Percentiles rank a stretch among this genome's conserved stretches.
Evolutionary conservation across 441 rosid genomes (phyloP).

Genomic region (Pelargonium cotyledonis): DNA sequence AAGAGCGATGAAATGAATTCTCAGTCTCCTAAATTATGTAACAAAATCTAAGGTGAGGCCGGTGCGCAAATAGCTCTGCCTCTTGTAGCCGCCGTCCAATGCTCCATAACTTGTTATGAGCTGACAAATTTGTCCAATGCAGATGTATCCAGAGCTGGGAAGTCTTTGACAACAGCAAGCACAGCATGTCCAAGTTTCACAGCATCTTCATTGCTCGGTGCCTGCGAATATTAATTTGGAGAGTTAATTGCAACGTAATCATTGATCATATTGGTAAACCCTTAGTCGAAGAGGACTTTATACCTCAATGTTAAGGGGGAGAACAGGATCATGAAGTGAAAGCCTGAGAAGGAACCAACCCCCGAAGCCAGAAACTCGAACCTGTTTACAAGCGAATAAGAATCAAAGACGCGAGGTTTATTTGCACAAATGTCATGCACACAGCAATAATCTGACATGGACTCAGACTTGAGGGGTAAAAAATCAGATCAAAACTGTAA

Average conservation of each 20-base stretch:
- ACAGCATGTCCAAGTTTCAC: conserved; percentile 67
- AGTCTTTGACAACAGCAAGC: conserved; percentile 58
- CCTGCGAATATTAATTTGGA: conserved; percentile 30
- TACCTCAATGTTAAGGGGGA: conserved; percentile 98
- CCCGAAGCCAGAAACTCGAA: conserved; percentile 81
- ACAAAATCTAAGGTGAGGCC: neutral
- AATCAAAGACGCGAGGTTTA: neutral
- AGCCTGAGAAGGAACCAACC: conserved; percentile 99
- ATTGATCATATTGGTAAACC: neutral
- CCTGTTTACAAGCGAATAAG: conserved; percentile 30
- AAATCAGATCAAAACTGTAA: too few species aligned
- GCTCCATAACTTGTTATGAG: conserved; percentile 20
- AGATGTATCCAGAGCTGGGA: conserved; percentile 71
- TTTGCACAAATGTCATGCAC: neutral
- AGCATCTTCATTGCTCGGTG: conserved; percentile 67
- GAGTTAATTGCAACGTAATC: conserved; percentile 2
- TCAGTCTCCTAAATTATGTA: neutral
- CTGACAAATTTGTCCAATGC: conserved; percentile 62
- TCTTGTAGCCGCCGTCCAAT: neutral
- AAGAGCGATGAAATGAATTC: neutral
- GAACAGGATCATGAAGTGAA: conserved; percentile 96
- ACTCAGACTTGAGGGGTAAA: neutral
- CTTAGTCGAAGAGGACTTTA: conserved; percentile 3
- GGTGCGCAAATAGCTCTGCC: neutral
- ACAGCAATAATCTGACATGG: neutral